Conservation (phyloP, 2,329 filamentous ascomycete genomes). For the Leptodontidium sp. region DNA sequence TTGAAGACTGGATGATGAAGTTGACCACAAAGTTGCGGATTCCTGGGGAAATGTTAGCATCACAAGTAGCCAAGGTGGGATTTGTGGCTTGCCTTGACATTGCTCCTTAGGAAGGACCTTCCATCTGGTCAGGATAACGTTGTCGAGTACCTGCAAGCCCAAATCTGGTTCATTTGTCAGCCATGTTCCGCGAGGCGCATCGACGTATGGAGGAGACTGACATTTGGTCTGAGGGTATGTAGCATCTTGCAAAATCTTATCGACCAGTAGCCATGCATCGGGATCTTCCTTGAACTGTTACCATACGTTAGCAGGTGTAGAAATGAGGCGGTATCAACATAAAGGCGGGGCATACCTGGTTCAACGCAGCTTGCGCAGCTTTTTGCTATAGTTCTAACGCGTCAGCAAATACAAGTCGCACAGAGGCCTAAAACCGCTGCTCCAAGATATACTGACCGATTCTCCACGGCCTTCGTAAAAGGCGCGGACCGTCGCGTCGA, state of each 20-base stretch:
- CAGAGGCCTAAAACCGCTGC: background rate
- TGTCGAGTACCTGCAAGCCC: conserved; percentile 94
- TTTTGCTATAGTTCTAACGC: conserved; percentile 77
- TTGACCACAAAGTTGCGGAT: conserved; percentile 99
- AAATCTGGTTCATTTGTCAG: conserved; percentile 67
- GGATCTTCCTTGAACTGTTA: conserved; percentile 96
- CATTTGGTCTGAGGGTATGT: conserved; percentile 97
- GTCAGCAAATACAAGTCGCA: conserved; percentile 48
- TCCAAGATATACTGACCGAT: conserved; percentile 66
- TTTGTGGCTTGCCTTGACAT: conserved; percentile 74
- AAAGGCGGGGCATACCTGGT: conserved; percentile 72
- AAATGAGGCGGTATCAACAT: conserved; percentile 29
- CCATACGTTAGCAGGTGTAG: conserved; percentile 37
- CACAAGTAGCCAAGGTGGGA: background rate
- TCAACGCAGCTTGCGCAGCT: conserved; percentile 89
- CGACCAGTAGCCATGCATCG: conserved; percentile 96
- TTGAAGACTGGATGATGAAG: conserved; percentile 95
- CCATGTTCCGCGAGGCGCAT: conserved; percentile 15
- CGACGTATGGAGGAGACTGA: conserved; percentile 54
- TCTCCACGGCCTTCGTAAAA: conserved; percentile 98
- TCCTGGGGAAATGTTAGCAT: conserved; percentile 60
- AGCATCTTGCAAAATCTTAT: conserved; percentile 94
- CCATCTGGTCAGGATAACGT: conserved; percentile 99
- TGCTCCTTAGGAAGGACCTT: conserved; percentile 96
- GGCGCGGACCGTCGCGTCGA: conserved; percentile 94